A percentile compares a stretch with the other conserved stretches of the same genome.
Conservation (phyloP, 164 flowering plant genomes). For the Malania oleifera region DNA sequence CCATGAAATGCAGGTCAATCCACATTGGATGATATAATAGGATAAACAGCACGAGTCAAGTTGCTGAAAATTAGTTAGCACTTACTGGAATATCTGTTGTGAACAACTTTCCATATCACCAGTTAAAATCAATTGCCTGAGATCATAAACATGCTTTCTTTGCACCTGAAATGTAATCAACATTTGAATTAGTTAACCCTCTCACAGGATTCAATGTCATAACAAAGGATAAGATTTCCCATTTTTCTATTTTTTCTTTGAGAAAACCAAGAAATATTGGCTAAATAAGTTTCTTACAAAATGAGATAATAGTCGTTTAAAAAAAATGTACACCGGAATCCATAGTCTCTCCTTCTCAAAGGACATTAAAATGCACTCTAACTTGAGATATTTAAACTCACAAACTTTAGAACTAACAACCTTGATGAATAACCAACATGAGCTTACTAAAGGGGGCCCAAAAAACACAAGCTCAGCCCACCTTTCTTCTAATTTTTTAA, state of each 20-base stretch:
- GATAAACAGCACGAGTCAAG: not conserved
- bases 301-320: too few relatives aligned
- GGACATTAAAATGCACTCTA: too few relatives aligned
- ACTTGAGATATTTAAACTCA: not conserved
- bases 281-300: too few relatives aligned
- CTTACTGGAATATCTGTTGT: conserved; percentile 83
- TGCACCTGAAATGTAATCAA: conserved; percentile 59
- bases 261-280: too few relatives aligned
- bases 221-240: too few relatives aligned
- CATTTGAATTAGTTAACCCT: not conserved
- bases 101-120: conserved; percentile 84
- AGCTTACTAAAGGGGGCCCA: not conserved
- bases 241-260: too few relatives aligned
- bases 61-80: conserved; percentile 10
- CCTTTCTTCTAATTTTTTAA: not conserved
- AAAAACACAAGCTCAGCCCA: not conserved
- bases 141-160: conserved; percentile 90
- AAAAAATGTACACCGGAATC: too few relatives aligned
- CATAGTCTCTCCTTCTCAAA: too few relatives aligned
- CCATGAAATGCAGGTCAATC: not conserved
- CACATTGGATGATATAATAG: too few relatives aligned
- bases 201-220: too few relatives aligned
- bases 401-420: not conserved
- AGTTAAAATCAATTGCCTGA: conserved; percentile 69
- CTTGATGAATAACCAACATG: too few relatives aligned